Evolutionary conservation across 257 asterid genomes (phyloP), one percentile per base, ranked within the genome.

Genomic region (Rubia yunnanensis): DNA sequence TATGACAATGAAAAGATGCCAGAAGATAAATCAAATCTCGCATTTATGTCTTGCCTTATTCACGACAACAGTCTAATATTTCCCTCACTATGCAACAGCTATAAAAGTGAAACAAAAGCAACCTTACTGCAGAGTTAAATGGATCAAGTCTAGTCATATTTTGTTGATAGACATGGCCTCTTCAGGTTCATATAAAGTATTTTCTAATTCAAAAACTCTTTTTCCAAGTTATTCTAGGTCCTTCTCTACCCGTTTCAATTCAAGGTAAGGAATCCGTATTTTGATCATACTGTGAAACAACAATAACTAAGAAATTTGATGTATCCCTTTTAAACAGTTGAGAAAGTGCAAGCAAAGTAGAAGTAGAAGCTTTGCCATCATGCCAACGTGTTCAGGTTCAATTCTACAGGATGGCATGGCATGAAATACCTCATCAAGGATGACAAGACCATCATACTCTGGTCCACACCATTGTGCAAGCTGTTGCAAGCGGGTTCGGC

Each of bases 381-480:
- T 31, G 18, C 26, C 8, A 30, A 56, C 26, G 20, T 26, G 38
- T 35, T 14, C 28, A 36, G 17, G 22, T 18, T 24, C 44, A 27
- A 9, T 30, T 65, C 41, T 34, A 57, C 52, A 1, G 5, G 54
- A 55, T 2, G 24, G 22, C 23, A 26, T n/a, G 31, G 53, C 50
- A 78, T 59, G 41, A 60, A 49, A 65, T 80, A 86, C 99, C 97
- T 94, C 99, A 64, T 94, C 99, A 86, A 94, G 90, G 76, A 94
- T 80, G 66, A 94, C 49, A 15, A 94, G 94, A 44, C 96, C 97
- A 78, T 94, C 96, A 75, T 60, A 83, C 53, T 90, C 82, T 62
- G 77, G 83, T 63, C 89, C 97, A 80, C 86, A 84, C 99, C 99
- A 94, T 74, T 86, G 94, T 39, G 85, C 95, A 81, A 94, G 99